These are phyloP conservation scores for Russula griseocarnosa DNA, from an alignment of 768 basidiomycete species.

Conservation along the genomic window DNA sequence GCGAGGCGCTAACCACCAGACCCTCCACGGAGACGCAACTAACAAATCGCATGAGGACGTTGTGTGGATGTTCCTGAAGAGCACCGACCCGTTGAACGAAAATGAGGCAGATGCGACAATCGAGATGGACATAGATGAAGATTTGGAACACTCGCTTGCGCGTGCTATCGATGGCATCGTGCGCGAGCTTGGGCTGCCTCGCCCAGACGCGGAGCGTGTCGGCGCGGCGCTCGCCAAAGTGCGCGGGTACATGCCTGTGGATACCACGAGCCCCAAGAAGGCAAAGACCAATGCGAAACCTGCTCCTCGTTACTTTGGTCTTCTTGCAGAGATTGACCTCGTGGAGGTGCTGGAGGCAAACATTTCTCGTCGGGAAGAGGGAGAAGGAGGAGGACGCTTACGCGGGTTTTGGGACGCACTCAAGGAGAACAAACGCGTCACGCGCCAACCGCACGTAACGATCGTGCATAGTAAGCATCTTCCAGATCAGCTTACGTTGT, in stretches of 20 bases:
- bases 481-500: conserved; percentile 38
- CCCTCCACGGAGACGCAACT: conserved; percentile 55
- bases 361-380: conserved; percentile 38
- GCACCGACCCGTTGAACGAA: conserved; percentile 56
- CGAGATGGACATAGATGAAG: conserved; percentile 59
- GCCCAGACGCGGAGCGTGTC: conserved; percentile 55
- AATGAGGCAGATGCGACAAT: conserved; percentile 64
- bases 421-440: conserved; percentile 45
- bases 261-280: conserved; percentile 34
- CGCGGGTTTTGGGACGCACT: conserved; percentile 50
- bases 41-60: conserved; percentile 68
- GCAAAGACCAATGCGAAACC: conserved; percentile 29
- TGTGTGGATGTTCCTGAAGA: conserved; percentile 72
- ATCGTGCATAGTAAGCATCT: conserved; percentile 67
- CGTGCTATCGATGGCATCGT: conserved; percentile 58
- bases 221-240: conserved; percentile 46
- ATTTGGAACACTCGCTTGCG: conserved; percentile 50
- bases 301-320: conserved; percentile 67
- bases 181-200: conserved; percentile 48
- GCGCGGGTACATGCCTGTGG: conserved; percentile 41
- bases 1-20: conserved; percentile 86
- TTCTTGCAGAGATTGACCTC: conserved; percentile 72
- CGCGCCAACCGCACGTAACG: conserved; percentile 75
- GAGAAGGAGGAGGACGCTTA: conserved; percentile 30
- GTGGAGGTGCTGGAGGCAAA: conserved; percentile 42